phyloP scores from a whole-genome alignment of 306 rosid species.

The Quercus suber region DNA sequence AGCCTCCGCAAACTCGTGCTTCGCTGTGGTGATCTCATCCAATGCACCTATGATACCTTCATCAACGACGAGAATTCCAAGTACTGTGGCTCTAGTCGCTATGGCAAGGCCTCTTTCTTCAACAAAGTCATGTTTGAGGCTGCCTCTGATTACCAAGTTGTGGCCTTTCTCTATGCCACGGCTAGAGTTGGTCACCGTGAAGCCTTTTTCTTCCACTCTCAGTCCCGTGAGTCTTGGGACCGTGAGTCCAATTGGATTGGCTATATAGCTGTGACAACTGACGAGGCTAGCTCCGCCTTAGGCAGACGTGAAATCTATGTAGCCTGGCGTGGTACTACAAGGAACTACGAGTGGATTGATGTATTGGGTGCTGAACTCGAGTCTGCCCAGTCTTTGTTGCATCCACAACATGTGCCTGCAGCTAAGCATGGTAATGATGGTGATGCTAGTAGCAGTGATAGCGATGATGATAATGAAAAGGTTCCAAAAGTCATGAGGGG shows the following conservation, averaged over 20 bases:
- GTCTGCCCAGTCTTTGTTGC: constrained; percentile 23
- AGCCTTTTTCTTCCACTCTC: constrained; percentile 51
- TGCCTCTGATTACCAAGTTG: constrained; percentile 36
- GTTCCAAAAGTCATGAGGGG: constrained; percentile 57
- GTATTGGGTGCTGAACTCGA: constrained; percentile 34
- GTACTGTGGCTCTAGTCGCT: constrained; percentile 64
- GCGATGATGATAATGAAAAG: background rate
- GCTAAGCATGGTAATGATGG: background rate
- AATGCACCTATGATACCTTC: constrained; percentile 70
- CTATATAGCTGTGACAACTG: constrained; percentile 55
- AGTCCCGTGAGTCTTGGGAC: constrained; percentile 63
- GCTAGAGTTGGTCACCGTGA: constrained; percentile 53
- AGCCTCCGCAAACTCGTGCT: constrained; percentile 55
- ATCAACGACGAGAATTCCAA: constrained; percentile 60
- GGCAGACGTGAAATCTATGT: constrained; percentile 66
- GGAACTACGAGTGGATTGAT: constrained; percentile 52
- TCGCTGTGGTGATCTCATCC: constrained; percentile 62
- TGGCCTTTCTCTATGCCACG: constrained; percentile 61
- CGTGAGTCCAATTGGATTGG: constrained; percentile 81
- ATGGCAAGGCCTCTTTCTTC: constrained; percentile 57
- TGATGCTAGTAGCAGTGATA: constrained; percentile 10
- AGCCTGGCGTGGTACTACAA: constrained; percentile 66
- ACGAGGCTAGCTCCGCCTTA: constrained; percentile 10
- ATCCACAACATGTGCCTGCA: background rate
- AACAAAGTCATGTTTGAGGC: constrained; percentile 44